Percentiles rank a stretch among this genome's conserved stretches.
phyloP scores from a whole-genome alignment of 2,329 filamentous ascomycete species.

The Monosporascus sp. region DNA sequence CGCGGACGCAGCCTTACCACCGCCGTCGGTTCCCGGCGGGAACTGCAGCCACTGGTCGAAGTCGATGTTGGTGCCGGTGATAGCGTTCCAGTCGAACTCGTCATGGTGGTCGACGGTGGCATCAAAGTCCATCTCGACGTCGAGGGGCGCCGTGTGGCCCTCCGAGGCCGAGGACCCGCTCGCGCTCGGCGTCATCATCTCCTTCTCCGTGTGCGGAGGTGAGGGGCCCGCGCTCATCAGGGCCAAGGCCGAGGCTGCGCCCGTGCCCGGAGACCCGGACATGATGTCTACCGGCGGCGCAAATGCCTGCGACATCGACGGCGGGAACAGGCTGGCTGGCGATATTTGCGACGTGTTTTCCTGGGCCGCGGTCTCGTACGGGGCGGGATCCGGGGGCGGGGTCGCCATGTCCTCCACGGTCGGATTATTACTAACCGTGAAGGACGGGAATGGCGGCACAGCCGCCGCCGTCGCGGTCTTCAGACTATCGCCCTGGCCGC shows the following conservation, averaged over 20 bases:
- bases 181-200: conserved; percentile 40
- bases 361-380: conserved; percentile 27
- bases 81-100: conserved; percentile 49
- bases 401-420: conserved; percentile 31
- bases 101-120: conserved; percentile 34
- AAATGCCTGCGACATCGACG: conserved; percentile 6
- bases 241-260: conserved; percentile 10
- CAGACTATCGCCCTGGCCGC: neutral
- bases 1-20: conserved; percentile 27
- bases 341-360: conserved; percentile 2
- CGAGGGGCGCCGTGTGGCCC: conserved; percentile 33
- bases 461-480: conserved; percentile 27
- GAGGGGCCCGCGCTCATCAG: conserved; percentile 30
- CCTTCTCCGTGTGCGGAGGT: conserved; percentile 38
- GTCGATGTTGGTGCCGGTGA: conserved; percentile 48
- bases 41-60: conserved; percentile 57
- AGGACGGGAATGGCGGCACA: conserved; percentile 11
- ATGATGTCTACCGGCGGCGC: conserved; percentile 12
- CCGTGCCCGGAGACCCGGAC: conserved; percentile 5
- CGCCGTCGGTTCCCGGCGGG: conserved; percentile 35
- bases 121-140: conserved; percentile 41
- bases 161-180: conserved; percentile 31
- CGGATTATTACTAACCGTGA: conserved; percentile 10
- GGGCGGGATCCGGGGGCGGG: conserved; percentile 47
- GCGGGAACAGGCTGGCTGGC: conserved; percentile 19